Evolutionary conservation across 345 rosid species (phyloP), one percentile per base, ranked within the genome.

Genomic region (Melaleuca quinquenervia): DNA sequence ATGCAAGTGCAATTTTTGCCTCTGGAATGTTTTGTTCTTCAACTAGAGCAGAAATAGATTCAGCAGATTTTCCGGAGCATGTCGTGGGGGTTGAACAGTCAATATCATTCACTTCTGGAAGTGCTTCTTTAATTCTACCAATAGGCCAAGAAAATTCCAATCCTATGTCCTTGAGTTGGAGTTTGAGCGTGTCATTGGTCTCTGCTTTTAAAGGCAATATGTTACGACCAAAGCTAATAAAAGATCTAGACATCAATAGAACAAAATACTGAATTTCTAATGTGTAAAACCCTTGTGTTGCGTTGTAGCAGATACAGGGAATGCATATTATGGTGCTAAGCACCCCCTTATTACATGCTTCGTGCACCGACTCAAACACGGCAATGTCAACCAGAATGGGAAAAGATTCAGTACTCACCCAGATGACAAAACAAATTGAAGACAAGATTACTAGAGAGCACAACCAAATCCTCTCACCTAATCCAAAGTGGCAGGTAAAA

Each of bases 61-160:
- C 91, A 8, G 93, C 55, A 15, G 89, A 84, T 82, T 94, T 93
- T 9, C 54, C 10, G 14, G 98, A 91, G 91, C 98, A 96, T 13
- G 94, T 82, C 54, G 89, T 86, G 6, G 96, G 98, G 24, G 88
- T 90, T 52, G 92, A 93, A 80, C 93, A 51, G 84, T 89, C 92
- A 27, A 92, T 88, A 88, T 87, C 87, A 80, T 88, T 86, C 78
- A 91, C 88, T 64, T 90, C 90, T 50, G 96, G 85, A 60, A 98
- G 85, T 6, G 86, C 91, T 88, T 88, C 94, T 90, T 90, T 94
- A 76, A 98, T 87, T 87, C 88, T 94, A n/a, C 85, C 83, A 82
- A 98, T 49, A 13, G 96, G 75, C 99, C 99, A 98, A 52, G 98
- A 95, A 85, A 96, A 92, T 58, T 96, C 96, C 88, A 95, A 88